Percentiles rank a stretch among this genome's conserved stretches.
phyloP scores from a whole-genome alignment of 768 basidiomycete genomes.

The Dioszegia aurantiaca region DNA sequence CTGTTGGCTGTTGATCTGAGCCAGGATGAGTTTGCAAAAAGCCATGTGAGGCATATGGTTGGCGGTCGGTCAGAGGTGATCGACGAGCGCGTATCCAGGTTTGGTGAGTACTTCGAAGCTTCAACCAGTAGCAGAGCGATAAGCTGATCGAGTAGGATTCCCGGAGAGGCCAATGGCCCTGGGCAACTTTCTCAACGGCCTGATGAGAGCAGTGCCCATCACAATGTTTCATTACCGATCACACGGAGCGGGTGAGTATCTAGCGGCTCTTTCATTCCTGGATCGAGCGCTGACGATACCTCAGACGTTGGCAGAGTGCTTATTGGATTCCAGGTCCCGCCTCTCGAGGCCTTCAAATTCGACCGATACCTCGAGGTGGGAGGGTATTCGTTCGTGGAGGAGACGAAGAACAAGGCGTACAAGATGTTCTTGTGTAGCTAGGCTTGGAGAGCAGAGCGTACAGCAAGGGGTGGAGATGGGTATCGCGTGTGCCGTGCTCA shows the following conservation, averaged over 20 bases:
- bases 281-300: neutral
- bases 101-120: constrained; percentile 62
- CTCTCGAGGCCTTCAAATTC: constrained; percentile 65
- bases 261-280: neutral
- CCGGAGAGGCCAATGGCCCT: constrained; percentile 91
- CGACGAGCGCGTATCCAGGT: constrained; percentile 85
- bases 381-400: constrained; percentile 85
- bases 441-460: too few relatives aligned
- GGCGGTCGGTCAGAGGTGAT: constrained; percentile 75
- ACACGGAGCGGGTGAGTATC: constrained; percentile 78
- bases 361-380: constrained; percentile 70
- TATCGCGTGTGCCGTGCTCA: too few relatives aligned
- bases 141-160: constrained; percentile 69
- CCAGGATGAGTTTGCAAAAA: constrained; percentile 92
- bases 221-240: constrained; percentile 97
- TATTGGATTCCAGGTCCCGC: constrained; percentile 88
- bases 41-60: constrained; percentile 89
- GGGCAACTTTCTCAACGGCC: constrained; percentile 78
- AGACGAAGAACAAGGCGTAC: constrained; percentile 84
- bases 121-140: neutral
- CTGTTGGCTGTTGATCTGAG: constrained; percentile 88
- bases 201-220: constrained; percentile 87
- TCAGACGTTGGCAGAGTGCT: constrained; percentile 87
- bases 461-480: too few relatives aligned
- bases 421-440: constrained; percentile 53